Evolutionary conservation across 2,329 filamentous ascomycete genomes (phyloP).

Genomic region (Ramularia collo-cygni): DNA sequence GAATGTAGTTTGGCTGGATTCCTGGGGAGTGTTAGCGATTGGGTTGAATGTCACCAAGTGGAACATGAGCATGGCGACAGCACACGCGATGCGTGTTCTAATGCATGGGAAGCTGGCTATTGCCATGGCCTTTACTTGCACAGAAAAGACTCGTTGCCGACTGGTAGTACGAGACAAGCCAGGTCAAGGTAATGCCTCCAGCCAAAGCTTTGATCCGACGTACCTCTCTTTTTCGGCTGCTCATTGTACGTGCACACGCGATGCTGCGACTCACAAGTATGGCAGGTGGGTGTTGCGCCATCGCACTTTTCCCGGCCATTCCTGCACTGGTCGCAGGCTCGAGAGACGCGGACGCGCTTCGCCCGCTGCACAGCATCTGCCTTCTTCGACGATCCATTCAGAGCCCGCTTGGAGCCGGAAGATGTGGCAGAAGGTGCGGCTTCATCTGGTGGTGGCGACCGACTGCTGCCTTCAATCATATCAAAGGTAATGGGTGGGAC

Average conservation of each 20-base stretch:
- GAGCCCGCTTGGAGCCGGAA: conserved; percentile 12
- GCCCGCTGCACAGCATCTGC: conserved; percentile 26
- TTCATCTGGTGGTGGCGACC: conserved; percentile 6
- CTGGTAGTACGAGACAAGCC: too few relatives aligned
- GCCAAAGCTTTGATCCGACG: too few relatives aligned
- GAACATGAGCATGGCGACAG: too few relatives aligned
- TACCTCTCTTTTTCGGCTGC: conserved; percentile 62
- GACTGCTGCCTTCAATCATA: conserved; percentile 10
- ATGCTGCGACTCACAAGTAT: conserved; percentile 57
- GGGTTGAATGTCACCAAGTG: too few relatives aligned
- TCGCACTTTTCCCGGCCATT: conserved; percentile 62
- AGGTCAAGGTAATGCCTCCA: too few relatives aligned
- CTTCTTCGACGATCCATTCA: conserved; percentile 8
- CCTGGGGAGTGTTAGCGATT: conserved; percentile 27
- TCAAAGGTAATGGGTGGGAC: conserved; percentile 7
- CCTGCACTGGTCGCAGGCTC: conserved; percentile 35
- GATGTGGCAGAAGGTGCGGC: conserved; percentile 1
- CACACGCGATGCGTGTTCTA: too few relatives aligned
- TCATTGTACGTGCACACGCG: conserved; percentile 65
- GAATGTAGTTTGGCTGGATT: conserved; percentile 72
- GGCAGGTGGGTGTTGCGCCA: conserved; percentile 59
- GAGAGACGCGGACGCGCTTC: conserved; percentile 45
- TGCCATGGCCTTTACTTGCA: too few relatives aligned
- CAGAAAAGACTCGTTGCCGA: too few relatives aligned
- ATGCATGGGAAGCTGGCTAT: too few relatives aligned